Evolutionary conservation across 2,329 filamentous ascomycete species (phyloP).

Genomic region (Fusarium duplospermum): DNA sequence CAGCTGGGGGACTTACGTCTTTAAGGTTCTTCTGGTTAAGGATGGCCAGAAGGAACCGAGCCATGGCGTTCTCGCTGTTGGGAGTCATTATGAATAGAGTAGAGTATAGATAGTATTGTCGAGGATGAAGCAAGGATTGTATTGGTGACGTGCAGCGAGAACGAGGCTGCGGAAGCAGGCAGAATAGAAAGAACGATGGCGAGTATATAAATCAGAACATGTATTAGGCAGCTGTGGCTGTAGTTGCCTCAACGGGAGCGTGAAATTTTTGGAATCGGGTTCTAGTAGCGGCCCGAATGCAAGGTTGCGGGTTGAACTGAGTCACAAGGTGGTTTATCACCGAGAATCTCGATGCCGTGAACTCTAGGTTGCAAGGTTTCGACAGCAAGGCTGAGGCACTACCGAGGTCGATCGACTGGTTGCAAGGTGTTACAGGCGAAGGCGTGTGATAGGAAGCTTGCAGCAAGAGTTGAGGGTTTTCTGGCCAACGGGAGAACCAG

Average conservation of each 20-base stretch:
- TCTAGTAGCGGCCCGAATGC: conserved; percentile 10
- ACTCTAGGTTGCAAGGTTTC: conserved; percentile 4
- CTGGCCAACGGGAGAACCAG: conserved; percentile 20
- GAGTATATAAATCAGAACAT: conserved; percentile 35
- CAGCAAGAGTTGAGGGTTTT: conserved; percentile 18
- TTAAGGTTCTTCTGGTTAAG: conserved; percentile 70
- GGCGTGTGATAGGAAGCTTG: conserved; percentile 17
- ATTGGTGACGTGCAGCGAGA: conserved; percentile 11
- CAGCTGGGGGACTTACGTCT: conserved; percentile 59
- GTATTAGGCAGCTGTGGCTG: conserved; percentile 36
- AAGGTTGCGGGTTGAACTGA: conserved; percentile 21
- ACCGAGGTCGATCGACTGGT: conserved; percentile 14
- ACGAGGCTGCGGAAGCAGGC: conserved; percentile 28
- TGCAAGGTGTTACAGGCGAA: conserved; percentile 4
- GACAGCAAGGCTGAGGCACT: conserved; percentile 18
- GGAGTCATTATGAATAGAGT: conserved; percentile 58
- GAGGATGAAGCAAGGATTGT: background rate
- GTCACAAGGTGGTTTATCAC: conserved; percentile 15
- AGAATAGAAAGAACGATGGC: conserved; percentile 25
- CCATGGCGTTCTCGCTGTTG: conserved; percentile 68
- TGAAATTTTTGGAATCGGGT: conserved; percentile 5
- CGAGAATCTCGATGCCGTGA: conserved; percentile 17
- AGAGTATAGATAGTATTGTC: background rate
- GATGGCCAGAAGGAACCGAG: conserved; percentile 69
- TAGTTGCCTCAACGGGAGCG: conserved; percentile 32